Percentiles rank a stretch among this genome's conserved stretches.
phyloP scores from a whole-genome alignment of 2,329 filamentous ascomycete genomes.

The Akanthomyces lecanii region DNA sequence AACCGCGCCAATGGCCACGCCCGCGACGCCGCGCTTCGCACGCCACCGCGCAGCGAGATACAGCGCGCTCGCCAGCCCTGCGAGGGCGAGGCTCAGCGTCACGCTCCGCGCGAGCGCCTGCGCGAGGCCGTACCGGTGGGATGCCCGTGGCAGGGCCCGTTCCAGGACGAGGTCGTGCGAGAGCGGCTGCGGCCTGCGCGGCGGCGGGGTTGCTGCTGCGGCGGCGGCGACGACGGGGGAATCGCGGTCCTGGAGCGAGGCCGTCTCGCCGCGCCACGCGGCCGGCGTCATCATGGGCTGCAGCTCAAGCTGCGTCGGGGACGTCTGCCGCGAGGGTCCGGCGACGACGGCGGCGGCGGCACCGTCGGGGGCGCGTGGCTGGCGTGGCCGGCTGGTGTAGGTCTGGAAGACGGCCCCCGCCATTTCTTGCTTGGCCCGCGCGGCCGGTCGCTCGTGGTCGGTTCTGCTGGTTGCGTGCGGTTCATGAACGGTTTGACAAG shows the following conservation, averaged over 20 bases:
- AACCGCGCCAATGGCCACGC: conserved; percentile 10
- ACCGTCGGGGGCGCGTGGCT: background rate
- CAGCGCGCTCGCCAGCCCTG: background rate
- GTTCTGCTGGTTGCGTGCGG: too few relatives aligned
- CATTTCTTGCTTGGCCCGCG: background rate
- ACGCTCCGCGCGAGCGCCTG: conserved; percentile 13
- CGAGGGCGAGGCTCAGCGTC: conserved; percentile 5
- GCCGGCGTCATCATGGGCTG: conserved; percentile 9
- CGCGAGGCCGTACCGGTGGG: conserved; percentile 5
- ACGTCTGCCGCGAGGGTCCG: background rate
- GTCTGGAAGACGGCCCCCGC: conserved; percentile 10
- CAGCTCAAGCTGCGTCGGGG: conserved; percentile 1
- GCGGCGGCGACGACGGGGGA: background rate
- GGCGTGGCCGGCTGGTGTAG: background rate
- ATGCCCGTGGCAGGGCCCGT: conserved; percentile 3
- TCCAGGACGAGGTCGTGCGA: conserved; percentile 9
- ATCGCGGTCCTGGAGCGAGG: background rate
- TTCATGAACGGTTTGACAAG: too few relatives aligned
- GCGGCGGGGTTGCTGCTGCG: background rate
- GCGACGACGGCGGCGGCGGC: background rate
- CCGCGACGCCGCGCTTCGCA: conserved; percentile 6
- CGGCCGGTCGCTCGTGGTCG: too few relatives aligned
- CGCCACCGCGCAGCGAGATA: conserved; percentile 8
- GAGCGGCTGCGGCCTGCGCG: background rate
- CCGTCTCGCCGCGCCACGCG: background rate